phyloP scores from a whole-genome alignment of 805 yeast species.

The Pichia cephalocereana region DNA sequence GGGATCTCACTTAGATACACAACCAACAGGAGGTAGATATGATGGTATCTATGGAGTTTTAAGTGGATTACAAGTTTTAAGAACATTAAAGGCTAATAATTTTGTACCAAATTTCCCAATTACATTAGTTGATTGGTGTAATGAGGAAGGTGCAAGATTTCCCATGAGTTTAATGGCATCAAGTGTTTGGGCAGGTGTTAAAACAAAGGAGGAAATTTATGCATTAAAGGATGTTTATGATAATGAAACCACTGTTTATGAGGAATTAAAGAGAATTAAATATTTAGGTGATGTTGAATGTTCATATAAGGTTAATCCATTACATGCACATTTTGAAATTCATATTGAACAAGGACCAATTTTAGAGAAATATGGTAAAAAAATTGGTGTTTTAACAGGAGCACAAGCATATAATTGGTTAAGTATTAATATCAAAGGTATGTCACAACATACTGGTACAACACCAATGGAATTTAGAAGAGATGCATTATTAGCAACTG shows the following conservation, averaged over 20 bases:
- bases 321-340: slow-evolving; percentile 63
- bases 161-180: slow-evolving; percentile 62
- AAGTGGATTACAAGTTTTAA: slow-evolving; percentile 55
- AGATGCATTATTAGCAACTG: slow-evolving; percentile 52
- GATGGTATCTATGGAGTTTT: slow-evolving; percentile 68
- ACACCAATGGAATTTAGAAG: slow-evolving; percentile 55
- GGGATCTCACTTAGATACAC: slow-evolving; percentile 71
- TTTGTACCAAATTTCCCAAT: slow-evolving; percentile 57
- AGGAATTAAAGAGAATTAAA: slow-evolving; percentile 53
- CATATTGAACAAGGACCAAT: slow-evolving; percentile 77
- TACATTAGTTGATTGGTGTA: slow-evolving; percentile 61
- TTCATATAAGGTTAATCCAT: slow-evolving; percentile 39
- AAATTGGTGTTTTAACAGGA: slow-evolving; percentile 57
- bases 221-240: slow-evolving; percentile 46
- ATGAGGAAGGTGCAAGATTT: slow-evolving; percentile 73
- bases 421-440: slow-evolving; percentile 47
- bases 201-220: slow-evolving; percentile 40
- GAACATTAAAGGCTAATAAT: slow-evolving; percentile 53
- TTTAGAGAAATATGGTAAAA: slow-evolving; percentile 44
- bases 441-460: slow-evolving; percentile 67
- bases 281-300: slow-evolving; percentile 47
- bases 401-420: slow-evolving; percentile 63
- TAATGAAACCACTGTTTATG: slow-evolving; percentile 36
- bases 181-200: slow-evolving; percentile 54
- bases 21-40: slow-evolving; percentile 71